Evolutionary conservation across 2,329 filamentous ascomycete species (phyloP), one percentile per base, ranked within the genome.

Genomic region (Fusarium sororula): DNA sequence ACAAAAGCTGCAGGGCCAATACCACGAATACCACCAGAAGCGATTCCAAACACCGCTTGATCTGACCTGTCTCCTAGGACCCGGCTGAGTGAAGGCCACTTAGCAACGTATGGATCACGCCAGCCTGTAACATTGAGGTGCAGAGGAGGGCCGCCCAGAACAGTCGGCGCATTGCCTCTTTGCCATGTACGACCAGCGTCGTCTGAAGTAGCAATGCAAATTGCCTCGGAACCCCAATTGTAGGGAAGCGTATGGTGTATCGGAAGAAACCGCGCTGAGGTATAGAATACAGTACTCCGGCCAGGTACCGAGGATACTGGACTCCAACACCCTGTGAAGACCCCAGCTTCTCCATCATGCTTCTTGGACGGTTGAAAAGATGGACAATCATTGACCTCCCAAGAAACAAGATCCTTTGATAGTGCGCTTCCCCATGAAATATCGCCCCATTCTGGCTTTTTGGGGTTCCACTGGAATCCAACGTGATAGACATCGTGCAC

Each of bases 241-340:
- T 57, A 57, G 5, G 28, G 54, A 26, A 57, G 9, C 5, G 28
- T 26, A 57, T 57, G 28, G 14, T 57, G 28, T 26, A 57, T 57
- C 2, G 54, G 54, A 26, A 57, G 39, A 1, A 3, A 7, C 10
- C 54, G 39, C 17, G 54, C 54, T 35, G 54, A 57, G 5, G 28
- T 57, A 6, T 57, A 57, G 9, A 57, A 57, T 5, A 17, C 54
- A 13, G 28, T 35, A 28, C 28, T 45, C 1, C 17, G 38, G 2
- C 17, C 39, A 1, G 18, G 13, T 26, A 2, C n/a, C 7, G 54
- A 11, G 3, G 28, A 11, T 13, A 57, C 17, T 6, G 54, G 54
- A 17, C 54, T 45, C 54, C 54, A 57, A 35, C 54, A 57, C 5
- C 54, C 54, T 17, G 54, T 57, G 13, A 57, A 57, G 7, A 57